Conservation (phyloP, 106 monocot genomes). For the Iris macrosiphon region DNA sequence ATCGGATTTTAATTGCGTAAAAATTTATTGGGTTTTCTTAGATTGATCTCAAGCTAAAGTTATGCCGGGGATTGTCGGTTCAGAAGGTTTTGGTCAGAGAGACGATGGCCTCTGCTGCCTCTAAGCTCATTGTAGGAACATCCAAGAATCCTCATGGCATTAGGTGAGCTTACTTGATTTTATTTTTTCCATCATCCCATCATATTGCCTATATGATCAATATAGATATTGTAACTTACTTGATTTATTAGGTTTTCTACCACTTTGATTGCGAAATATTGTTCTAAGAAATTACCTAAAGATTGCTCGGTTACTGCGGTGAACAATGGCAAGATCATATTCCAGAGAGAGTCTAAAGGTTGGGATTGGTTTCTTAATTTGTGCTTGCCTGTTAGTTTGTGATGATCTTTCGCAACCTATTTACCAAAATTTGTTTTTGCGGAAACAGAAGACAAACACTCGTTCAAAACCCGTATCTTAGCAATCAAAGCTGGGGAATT, state of each 20-base stretch:
- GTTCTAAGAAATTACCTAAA: conserved; percentile 40
- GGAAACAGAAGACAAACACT: neutral
- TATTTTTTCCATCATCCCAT: neutral
- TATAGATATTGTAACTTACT: neutral
- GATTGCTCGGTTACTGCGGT: conserved; percentile 62
- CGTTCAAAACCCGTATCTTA: too few relatives aligned
- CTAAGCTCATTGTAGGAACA: conserved; percentile 42
- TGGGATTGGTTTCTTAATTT: neutral
- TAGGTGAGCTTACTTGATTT: conserved; percentile 17
- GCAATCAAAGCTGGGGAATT: too few relatives aligned
- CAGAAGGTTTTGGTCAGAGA: conserved; percentile 46
- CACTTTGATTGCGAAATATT: conserved; percentile 55
- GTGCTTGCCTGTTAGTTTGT: neutral
- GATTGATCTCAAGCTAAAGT: conserved; percentile 61
- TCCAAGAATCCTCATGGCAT: conserved; percentile 21
- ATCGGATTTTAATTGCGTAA: too few relatives aligned
- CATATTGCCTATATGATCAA: neutral
- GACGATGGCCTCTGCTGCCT: conserved; percentile 15
- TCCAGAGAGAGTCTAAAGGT: conserved; percentile 41
- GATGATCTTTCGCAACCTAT: neutral
- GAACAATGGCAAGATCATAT: conserved; percentile 69
- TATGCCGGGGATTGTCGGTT: conserved; percentile 48
- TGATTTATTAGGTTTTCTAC: conserved; percentile 17
- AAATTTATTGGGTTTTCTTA: conserved; percentile 4
- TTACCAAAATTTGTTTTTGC: neutral